Evolutionary conservation across 495 filamentous ascomycete species (phyloP).

Genomic region (Aspergillus baeticus): DNA sequence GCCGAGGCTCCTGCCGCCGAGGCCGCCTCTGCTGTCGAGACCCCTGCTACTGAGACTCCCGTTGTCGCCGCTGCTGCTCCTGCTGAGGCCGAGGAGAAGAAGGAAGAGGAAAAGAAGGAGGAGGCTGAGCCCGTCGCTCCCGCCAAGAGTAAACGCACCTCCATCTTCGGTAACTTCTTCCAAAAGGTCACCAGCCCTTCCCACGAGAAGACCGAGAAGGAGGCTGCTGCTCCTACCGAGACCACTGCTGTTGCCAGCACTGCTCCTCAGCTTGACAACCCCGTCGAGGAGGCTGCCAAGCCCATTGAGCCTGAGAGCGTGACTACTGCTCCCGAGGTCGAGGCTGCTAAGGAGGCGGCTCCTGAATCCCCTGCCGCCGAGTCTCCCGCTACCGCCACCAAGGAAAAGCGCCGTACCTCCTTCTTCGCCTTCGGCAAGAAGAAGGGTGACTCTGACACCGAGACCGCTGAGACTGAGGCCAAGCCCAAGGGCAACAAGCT

Average conservation of each 20-base stretch:
- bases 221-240: conserved; percentile 48
- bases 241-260: conserved; percentile 42
- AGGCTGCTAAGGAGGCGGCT: conserved; percentile 38
- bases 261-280: conserved; percentile 52
- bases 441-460: conserved; percentile 51
- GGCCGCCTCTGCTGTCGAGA: conserved; percentile 26
- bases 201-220: conserved; percentile 52
- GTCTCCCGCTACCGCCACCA: conserved; percentile 33
- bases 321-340: conserved; percentile 41
- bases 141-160: conserved; percentile 48
- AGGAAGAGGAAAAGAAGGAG: conserved; percentile 33
- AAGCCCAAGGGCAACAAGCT: conserved; percentile 54
- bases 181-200: conserved; percentile 54
- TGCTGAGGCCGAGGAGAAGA: conserved; percentile 29
- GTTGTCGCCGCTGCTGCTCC: conserved; percentile 17
- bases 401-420: conserved; percentile 56
- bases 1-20: conserved; percentile 25
- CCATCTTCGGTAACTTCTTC: conserved; percentile 54
- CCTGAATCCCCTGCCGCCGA: conserved; percentile 34
- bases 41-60: conserved; percentile 26
- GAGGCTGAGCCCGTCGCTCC: conserved; percentile 34
- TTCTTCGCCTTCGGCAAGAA: conserved; percentile 57
- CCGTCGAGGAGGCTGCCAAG: conserved; percentile 45
- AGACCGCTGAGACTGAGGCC: conserved; percentile 47
- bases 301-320: conserved; percentile 45